Conservation (phyloP, 1,284 basidiomycete species). For the Coniferiporia sulphurascens region DNA sequence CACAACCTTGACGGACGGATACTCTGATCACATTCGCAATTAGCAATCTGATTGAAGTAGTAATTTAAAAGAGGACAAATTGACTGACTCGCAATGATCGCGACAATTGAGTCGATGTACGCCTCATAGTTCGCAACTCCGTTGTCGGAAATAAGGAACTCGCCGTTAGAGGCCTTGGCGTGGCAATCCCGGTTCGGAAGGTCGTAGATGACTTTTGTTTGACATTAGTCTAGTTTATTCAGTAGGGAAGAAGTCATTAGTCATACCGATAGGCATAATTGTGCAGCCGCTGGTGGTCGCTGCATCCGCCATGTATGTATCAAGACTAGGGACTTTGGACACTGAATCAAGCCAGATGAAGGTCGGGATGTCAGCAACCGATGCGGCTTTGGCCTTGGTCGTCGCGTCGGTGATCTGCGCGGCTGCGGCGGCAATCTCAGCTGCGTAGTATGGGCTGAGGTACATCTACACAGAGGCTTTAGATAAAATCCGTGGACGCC, state of each 20-base stretch:
- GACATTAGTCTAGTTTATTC: background rate
- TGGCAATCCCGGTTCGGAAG: conserved; percentile 48
- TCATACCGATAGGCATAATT: conserved; percentile 55
- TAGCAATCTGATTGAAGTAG: background rate
- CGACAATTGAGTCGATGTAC: conserved; percentile 59
- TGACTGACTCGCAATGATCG: conserved; percentile 46
- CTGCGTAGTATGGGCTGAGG: conserved; percentile 48
- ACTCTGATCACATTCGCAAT: conserved; percentile 32
- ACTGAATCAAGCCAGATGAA: conserved; percentile 59
- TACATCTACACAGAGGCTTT: conserved; percentile 32
- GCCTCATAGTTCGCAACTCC: conserved; percentile 51
- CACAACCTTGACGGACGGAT: conserved; percentile 55
- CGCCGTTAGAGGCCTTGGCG: conserved; percentile 60
- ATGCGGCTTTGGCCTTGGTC: conserved; percentile 42
- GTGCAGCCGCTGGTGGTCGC: conserved; percentile 42
- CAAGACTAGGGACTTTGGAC: conserved; percentile 46
- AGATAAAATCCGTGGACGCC: background rate
- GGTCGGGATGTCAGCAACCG: conserved; percentile 50
- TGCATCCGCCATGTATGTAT: conserved; percentile 51
- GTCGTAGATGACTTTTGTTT: conserved; percentile 12
- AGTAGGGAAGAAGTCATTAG: conserved; percentile 34
- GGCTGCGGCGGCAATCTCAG: conserved; percentile 48
- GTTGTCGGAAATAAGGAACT: conserved; percentile 52
- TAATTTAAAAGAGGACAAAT: background rate
- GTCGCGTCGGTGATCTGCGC: conserved; percentile 44